Percentiles rank a stretch among this genome's conserved stretches.
Conservation (phyloP, 2,329 filamentous ascomycete species). For the Raffaelea arxii region DNA sequence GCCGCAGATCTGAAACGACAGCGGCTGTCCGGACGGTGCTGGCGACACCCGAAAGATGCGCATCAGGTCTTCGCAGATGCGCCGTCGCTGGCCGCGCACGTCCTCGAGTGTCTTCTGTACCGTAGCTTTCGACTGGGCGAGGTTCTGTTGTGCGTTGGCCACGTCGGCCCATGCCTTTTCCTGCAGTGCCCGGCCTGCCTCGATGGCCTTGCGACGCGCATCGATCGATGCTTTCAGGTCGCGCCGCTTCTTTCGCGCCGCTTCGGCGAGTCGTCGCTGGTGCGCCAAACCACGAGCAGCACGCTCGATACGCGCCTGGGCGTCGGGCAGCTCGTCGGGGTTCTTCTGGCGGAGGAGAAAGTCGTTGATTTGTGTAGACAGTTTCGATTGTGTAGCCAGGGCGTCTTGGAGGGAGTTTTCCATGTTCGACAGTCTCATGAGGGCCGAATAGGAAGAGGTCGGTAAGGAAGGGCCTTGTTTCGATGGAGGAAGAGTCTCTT, state of each 20-base stretch:
- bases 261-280: slow-evolving; percentile 57
- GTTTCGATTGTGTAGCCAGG: slow-evolving; percentile 60
- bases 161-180: slow-evolving; percentile 50
- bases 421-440: slow-evolving; percentile 81
- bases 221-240: slow-evolving; percentile 59
- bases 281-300: slow-evolving; percentile 45
- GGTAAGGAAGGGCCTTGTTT: slow-evolving; percentile 41
- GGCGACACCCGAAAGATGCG: slow-evolving; percentile 75
- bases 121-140: slow-evolving; percentile 45
- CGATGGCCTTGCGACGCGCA: slow-evolving; percentile 58
- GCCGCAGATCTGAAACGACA: slow-evolving; percentile 76
- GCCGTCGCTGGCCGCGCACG: slow-evolving; percentile 75
- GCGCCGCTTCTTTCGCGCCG: slow-evolving; percentile 51
- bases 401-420: slow-evolving; percentile 90
- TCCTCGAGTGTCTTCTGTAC: slow-evolving; percentile 50
- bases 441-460: slow-evolving; percentile 74
- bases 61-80: slow-evolving; percentile 76
- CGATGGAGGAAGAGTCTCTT: slow-evolving; percentile 36
- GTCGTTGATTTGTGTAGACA: slow-evolving; percentile 69
- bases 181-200: slow-evolving; percentile 50
- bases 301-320: slow-evolving; percentile 37
- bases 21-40: slow-evolving; percentile 40
- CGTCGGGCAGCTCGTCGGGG: slow-evolving; percentile 36
- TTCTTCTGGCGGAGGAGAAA: slow-evolving; percentile 31
- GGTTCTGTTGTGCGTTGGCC: slow-evolving; percentile 46